These are phyloP conservation scores for Arabidopsis arenosa DNA, from an alignment of 345 rosid species.

Conservation along the genomic window DNA sequence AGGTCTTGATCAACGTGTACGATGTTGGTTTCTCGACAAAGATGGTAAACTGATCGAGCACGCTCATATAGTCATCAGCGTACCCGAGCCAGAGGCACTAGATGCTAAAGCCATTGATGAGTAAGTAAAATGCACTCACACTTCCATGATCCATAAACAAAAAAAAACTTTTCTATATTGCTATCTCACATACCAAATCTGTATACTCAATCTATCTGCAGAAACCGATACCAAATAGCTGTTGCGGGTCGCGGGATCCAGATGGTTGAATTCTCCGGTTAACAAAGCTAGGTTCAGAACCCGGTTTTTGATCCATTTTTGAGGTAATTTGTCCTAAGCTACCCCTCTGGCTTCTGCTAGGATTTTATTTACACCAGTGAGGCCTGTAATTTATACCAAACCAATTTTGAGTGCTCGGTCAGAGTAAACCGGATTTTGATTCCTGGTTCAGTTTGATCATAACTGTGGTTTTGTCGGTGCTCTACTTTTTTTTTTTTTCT, in stretches of 20 bases:
- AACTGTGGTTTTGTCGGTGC: not conserved
- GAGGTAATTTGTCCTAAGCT: not conserved
- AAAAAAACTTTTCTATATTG: not conserved
- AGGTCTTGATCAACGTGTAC: constrained; percentile 97
- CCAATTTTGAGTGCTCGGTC: constrained; percentile 22
- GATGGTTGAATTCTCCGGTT: constrained; percentile 63
- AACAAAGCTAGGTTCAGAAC: not conserved
- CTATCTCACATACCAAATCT: constrained; percentile 9
- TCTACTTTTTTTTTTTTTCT: not conserved
- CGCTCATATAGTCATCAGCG: constrained; percentile 65
- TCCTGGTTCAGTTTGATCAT: constrained; percentile 14
- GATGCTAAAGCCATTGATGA: constrained; percentile 71
- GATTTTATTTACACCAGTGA: not conserved
- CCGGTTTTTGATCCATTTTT: not conserved
- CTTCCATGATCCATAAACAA: constrained; percentile 1
- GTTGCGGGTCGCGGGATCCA: constrained; percentile 97
- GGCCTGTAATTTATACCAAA: constrained; percentile 12
- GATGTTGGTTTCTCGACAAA: constrained; percentile 73
- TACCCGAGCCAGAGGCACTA: constrained; percentile 92
- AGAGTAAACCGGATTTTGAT: constrained; percentile 34
- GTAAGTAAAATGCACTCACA: constrained; percentile 47
- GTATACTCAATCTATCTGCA: constrained; percentile 34
- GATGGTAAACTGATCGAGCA: constrained; percentile 56
- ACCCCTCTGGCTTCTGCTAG: no score
- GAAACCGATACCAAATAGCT: constrained; percentile 73